These are phyloP conservation scores for Parachaetomium inaequale DNA, from an alignment of 495 filamentous ascomycete genomes.

Conservation along the genomic window DNA sequence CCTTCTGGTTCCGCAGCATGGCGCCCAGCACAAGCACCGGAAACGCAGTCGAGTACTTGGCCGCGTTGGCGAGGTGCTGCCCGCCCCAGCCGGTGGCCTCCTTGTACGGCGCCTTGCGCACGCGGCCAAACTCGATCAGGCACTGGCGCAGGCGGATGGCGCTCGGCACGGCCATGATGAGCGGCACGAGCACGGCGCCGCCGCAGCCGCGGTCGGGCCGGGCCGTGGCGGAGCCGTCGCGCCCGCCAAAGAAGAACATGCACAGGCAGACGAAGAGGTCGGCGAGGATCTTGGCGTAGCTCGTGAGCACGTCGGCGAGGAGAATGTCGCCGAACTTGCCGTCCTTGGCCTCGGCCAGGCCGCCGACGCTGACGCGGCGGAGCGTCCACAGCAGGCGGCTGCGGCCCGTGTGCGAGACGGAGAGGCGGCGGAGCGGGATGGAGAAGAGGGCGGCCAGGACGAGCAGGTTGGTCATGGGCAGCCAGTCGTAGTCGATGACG, in stretches of 20 bases:
- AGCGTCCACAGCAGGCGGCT: constrained; percentile 68
- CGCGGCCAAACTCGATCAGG: constrained; percentile 78
- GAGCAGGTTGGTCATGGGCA: constrained; percentile 76
- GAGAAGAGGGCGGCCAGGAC: constrained; percentile 65
- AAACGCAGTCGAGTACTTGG: constrained; percentile 89
- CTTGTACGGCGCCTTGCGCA: constrained; percentile 51
- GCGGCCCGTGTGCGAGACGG: constrained; percentile 68
- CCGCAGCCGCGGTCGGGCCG: constrained; percentile 79
- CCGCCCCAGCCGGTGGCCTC: constrained; percentile 60
- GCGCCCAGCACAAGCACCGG: constrained; percentile 80
- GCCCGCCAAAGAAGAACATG: constrained; percentile 76
- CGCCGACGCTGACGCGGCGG: constrained; percentile 69
- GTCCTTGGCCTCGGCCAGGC: constrained; percentile 72
- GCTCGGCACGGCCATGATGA: constrained; percentile 76
- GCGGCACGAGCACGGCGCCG: constrained; percentile 66
- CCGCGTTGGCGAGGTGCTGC: constrained; percentile 85
- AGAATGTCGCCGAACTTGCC: constrained; percentile 93
- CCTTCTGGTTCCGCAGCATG: constrained; percentile 64
- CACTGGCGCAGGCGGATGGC: constrained; percentile 89
- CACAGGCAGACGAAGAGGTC: constrained; percentile 85
- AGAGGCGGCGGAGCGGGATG: constrained; percentile 59
- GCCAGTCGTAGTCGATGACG: constrained; percentile 70
- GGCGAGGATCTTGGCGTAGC: constrained; percentile 85
- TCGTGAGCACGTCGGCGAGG: constrained; percentile 91
- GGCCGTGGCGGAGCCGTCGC: constrained; percentile 65